Percentiles rank a stretch among this genome's conserved stretches.
Conservation (phyloP, 306 rosid genomes). For the Trichosanthes cucumerina region DNA sequence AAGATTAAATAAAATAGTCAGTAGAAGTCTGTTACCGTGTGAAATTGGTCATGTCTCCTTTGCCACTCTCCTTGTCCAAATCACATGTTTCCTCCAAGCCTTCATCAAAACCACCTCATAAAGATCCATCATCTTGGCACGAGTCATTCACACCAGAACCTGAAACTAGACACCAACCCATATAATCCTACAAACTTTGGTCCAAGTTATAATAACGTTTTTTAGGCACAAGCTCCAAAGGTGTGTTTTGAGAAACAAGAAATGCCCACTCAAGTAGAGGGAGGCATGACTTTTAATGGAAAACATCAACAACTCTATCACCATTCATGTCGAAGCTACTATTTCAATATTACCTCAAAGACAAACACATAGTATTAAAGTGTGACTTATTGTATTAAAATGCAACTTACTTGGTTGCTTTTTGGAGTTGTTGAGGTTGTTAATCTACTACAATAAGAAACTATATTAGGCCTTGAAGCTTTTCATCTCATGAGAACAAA, state of each 20-base stretch:
- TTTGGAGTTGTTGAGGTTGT: too few relatives aligned
- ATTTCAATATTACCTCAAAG: too few relatives aligned
- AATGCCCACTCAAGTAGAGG: not conserved
- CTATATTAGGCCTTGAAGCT: too few relatives aligned
- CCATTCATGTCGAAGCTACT: too few relatives aligned
- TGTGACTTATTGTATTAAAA: too few relatives aligned
- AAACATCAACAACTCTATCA: too few relatives aligned
- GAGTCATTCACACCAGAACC: conserved; percentile 33
- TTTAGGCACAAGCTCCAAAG: not conserved
- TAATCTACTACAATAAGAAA: too few relatives aligned
- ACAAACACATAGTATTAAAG: too few relatives aligned
- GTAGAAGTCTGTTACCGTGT: conserved; percentile 39
- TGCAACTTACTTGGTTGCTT: too few relatives aligned
- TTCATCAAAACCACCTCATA: conserved; percentile 33
- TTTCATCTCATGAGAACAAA: too few relatives aligned
- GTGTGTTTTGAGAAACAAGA: not conserved
- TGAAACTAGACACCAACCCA: conserved; percentile 18
- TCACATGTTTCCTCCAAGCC: conserved; percentile 34
- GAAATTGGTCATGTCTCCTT: conserved; percentile 55
- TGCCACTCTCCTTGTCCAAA: conserved; percentile 71
- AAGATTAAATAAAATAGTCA: not conserved
- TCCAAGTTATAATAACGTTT: not conserved
- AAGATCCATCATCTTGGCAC: conserved; percentile 18
- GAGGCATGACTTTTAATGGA: not conserved
- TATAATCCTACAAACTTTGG: not conserved